Evolutionary conservation across 2,329 filamentous ascomycete genomes (phyloP).

Genomic region (Pleomassaria siparia): DNA sequence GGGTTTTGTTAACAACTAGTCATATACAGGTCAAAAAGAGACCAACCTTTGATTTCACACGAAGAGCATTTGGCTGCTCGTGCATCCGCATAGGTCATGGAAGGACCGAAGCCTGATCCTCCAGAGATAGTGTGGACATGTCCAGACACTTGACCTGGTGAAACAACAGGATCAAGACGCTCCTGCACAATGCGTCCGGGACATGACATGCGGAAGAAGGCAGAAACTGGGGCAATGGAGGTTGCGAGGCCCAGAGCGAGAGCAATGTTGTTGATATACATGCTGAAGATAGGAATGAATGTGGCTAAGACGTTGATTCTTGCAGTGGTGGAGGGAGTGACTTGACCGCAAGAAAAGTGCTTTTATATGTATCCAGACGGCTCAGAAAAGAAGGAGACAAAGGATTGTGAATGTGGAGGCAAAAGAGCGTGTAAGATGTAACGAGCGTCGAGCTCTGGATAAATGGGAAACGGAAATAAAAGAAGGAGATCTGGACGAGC

Average conservation of each 20-base stretch:
- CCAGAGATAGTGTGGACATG: conserved; percentile 74
- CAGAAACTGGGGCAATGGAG: conserved; percentile 15
- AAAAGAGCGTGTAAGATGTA: conserved; percentile 5
- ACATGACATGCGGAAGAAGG: conserved; percentile 34
- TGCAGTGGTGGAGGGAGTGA: neutral
- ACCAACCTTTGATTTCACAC: conserved; percentile 65
- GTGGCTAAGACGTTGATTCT: conserved; percentile 7
- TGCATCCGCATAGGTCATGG: conserved; percentile 63
- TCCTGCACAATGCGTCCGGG: conserved; percentile 38
- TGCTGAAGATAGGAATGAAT: conserved; percentile 8
- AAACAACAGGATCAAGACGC: conserved; percentile 68
- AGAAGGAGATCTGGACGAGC: neutral
- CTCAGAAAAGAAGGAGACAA: too few species aligned
- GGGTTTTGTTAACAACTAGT: too few species aligned
- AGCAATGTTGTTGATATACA: conserved; percentile 18
- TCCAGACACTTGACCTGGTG: conserved; percentile 57
- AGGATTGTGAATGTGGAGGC: conserved; percentile 3
- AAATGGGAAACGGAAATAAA: neutral
- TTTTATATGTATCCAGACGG: conserved; percentile 5
- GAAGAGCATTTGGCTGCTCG: conserved; percentile 66
- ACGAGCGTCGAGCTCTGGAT: conserved; percentile 9
- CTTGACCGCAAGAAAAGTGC: neutral
- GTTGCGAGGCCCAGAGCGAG: conserved; percentile 13
- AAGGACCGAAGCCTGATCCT: conserved; percentile 66
- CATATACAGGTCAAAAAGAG: too few species aligned